Percentiles rank a stretch among this genome's conserved stretches.
These are phyloP conservation scores for Filobasidium floriforme DNA, from an alignment of 768 basidiomycete species.

Conservation along the genomic window DNA sequence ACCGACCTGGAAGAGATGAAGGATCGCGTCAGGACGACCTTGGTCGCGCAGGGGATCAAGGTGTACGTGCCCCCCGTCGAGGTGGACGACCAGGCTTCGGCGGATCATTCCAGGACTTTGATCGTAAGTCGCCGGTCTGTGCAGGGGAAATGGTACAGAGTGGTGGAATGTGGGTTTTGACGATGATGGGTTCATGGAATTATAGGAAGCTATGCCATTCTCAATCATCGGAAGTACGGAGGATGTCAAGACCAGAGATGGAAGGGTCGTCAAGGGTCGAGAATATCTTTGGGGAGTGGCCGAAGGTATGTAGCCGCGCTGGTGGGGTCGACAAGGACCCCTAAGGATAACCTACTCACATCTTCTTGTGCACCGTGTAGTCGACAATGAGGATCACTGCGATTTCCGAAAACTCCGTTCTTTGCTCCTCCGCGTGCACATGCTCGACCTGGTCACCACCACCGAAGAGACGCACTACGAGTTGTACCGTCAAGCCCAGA, in stretches of 20 bases:
- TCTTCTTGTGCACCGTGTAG: constrained; percentile 46
- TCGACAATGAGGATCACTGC: constrained; percentile 98
- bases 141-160: background rate
- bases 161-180: background rate
- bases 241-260: constrained; percentile 85
- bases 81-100: constrained; percentile 71
- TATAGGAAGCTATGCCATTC: constrained; percentile 79
- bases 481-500: constrained; percentile 93
- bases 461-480: constrained; percentile 96
- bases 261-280: constrained; percentile 88
- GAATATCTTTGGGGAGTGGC: constrained; percentile 99
- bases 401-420: constrained; percentile 98
- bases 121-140: constrained; percentile 35
- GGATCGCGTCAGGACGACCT: constrained; percentile 70
- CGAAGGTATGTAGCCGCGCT: constrained; percentile 60
- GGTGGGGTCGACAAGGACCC: too few relatives aligned
- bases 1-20: constrained; percentile 92
- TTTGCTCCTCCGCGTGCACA: constrained; percentile 90
- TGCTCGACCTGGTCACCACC: constrained; percentile 93
- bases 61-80: constrained; percentile 93
- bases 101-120: constrained; percentile 79
- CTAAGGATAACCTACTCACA: background rate
- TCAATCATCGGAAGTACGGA: constrained; percentile 96
- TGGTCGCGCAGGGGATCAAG: constrained; percentile 83
- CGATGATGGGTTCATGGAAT: background rate